A percentile compares a stretch with the other conserved stretches of the same genome.
Conservation (phyloP, 805 yeast genomes). For the Suhomyces faveliae region DNA sequence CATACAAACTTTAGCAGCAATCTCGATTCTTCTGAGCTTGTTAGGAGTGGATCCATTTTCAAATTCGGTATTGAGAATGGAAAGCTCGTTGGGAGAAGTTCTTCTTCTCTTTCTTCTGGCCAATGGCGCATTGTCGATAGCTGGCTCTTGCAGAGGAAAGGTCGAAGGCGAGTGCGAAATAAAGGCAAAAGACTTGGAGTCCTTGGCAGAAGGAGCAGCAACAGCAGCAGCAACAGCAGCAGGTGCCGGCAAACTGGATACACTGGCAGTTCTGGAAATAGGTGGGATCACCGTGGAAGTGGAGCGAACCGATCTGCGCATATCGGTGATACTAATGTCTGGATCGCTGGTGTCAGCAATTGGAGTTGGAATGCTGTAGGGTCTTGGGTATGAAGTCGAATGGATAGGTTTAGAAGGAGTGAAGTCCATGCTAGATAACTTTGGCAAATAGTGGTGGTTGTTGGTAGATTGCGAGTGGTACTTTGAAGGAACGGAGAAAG, state of each 20-base stretch:
- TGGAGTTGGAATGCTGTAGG: constrained; percentile 9
- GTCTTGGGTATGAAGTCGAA: constrained; percentile 5
- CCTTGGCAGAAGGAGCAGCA: constrained; percentile 83
- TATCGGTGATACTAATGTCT: constrained; percentile 11
- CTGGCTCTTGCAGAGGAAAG: constrained; percentile 77
- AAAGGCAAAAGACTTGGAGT: constrained; percentile 64
- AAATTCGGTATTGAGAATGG: constrained; percentile 79
- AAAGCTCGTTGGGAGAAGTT: constrained; percentile 84
- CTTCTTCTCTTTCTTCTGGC: constrained; percentile 95
- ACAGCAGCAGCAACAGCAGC: constrained; percentile 65
- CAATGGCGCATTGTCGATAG: constrained; percentile 84
- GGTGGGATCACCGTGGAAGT: neutral
- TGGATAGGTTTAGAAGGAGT: constrained; percentile 9
- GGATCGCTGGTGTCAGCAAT: constrained; percentile 11
- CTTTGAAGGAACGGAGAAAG: constrained; percentile 8
- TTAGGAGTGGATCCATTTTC: constrained; percentile 77
- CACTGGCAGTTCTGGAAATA: neutral
- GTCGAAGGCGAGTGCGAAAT: constrained; percentile 92
- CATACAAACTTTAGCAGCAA: constrained; percentile 83
- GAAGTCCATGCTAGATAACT: constrained; percentile 28
- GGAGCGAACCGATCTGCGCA: constrained; percentile 4
- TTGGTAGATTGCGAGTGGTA: constrained; percentile 8
- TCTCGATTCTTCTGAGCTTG: constrained; percentile 67
- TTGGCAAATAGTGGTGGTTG: constrained; percentile 9
- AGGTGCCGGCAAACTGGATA: constrained; percentile 2